phyloP scores from a whole-genome alignment of 352 stramenopile genomes.

The Pythium pyrilobum region DNA sequence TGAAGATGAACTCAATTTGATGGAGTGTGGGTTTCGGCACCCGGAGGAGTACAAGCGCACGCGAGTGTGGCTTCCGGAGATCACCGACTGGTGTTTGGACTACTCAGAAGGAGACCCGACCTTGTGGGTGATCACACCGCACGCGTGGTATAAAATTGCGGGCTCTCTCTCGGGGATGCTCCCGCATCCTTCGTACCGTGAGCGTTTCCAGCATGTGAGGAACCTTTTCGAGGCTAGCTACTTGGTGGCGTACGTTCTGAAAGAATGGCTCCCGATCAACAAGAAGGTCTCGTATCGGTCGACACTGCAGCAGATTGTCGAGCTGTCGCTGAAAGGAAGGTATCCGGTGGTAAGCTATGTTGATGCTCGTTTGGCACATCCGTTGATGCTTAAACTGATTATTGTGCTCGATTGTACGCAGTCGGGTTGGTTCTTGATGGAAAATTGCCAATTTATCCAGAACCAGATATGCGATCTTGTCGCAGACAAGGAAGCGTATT shows the following conservation, averaged over 20 bases:
- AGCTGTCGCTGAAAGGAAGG: conserved; percentile 61
- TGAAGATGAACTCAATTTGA: conserved; percentile 63
- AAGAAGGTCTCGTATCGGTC: conserved; percentile 82
- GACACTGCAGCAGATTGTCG: conserved; percentile 77
- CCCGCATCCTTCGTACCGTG: conserved; percentile 62
- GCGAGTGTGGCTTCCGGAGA: conserved; percentile 79
- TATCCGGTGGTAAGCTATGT: conserved; percentile 70
- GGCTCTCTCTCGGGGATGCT: conserved; percentile 70
- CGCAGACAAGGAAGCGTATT: conserved; percentile 62
- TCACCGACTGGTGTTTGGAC: conserved; percentile 85
- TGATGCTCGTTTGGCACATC: not conserved
- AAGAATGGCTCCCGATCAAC: conserved; percentile 83
- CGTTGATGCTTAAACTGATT: not conserved
- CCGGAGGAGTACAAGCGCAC: conserved; percentile 49
- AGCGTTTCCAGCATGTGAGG: conserved; percentile 68
- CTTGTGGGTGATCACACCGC: conserved; percentile 77
- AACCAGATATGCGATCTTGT: conserved; percentile 77
- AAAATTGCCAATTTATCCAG: conserved; percentile 79
- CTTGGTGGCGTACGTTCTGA: conserved; percentile 78
- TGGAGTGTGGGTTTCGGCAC: conserved; percentile 78
- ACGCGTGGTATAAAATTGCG: conserved; percentile 84
- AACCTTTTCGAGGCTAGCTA: conserved; percentile 82
- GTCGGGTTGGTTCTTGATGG: conserved; percentile 80
- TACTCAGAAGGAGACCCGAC: conserved; percentile 82
- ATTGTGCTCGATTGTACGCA: conserved; percentile 13